Evolutionary conservation across 768 basidiomycete genomes (phyloP), one percentile per base, ranked within the genome.

Genomic region (Mycena vitilis): DNA sequence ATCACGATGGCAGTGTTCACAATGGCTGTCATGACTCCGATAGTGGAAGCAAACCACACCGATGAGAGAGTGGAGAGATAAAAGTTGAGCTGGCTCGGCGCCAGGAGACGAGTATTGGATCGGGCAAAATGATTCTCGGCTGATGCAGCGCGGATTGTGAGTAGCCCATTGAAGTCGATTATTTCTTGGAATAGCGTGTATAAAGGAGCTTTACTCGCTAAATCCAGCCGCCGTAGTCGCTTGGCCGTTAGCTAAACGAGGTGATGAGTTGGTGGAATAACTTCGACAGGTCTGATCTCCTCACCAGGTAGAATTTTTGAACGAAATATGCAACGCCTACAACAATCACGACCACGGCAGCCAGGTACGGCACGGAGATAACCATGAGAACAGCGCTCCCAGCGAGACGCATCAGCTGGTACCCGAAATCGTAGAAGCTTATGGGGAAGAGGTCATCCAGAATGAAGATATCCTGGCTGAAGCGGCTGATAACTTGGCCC

Each of bases 131-230:
- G 79, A 0, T 87, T 86, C 77, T 91, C 90, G 4, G 88, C 87
- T 76, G 90, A 91, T 68, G 90, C 88, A 4, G 89, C 85, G 74
- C 91, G 91, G 22, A 92, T 78, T 1, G 85, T 85, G 3, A 87
- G 85, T 9, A 90, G 65, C 2, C 58, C 64, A 34, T 66, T 67
- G 12, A 66, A 61, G 23, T 67, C 65, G 10, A 70, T 67, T 5
- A 40, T 67, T 54, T 70, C 64, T 34, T 66, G 69, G 25, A 65
- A 66, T 11, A 66, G 65, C 85, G 12, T 91, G 75, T 56, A 91
- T 81, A 47, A 87, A 82, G 76, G 91, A 87, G 81, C 67, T 30
- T 37, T 42, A 55, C 45, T 52, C 16, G 54, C 36, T 25, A 60
- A 30, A 66, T 71, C 69, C 40, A 61, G n/a, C 23, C 66, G 42